Evolutionary conservation across 257 asterid species (phyloP).

Genomic region (Jaltomata sinuosa): DNA sequence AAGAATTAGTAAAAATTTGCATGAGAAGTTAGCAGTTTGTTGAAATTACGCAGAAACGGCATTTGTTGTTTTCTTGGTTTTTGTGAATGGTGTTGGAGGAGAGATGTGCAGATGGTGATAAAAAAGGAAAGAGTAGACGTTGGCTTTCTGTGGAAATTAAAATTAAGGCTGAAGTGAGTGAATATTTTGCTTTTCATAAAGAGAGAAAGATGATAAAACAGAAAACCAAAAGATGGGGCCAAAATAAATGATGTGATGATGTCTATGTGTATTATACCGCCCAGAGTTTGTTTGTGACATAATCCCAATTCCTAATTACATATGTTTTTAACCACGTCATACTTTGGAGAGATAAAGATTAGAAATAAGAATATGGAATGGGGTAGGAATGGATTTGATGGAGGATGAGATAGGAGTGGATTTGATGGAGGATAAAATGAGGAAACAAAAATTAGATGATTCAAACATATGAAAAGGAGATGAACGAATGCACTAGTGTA

Average conservation of each 20-base stretch:
- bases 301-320: background rate
- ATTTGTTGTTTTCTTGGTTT: background rate
- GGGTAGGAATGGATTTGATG: too few relatives aligned
- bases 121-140: constrained; percentile 7
- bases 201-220: background rate
- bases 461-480: too few relatives aligned
- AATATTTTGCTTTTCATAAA: background rate
- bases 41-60: background rate
- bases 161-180: background rate
- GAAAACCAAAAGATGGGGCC: background rate
- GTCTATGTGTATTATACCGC: background rate
- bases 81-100: background rate
- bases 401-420: too few relatives aligned
- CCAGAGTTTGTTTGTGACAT: background rate
- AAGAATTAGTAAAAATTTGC: background rate
- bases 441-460: too few relatives aligned
- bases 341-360: too few relatives aligned
- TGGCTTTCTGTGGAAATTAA: background rate
- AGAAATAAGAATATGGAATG: too few relatives aligned
- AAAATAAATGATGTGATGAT: background rate
- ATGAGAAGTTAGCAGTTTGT: background rate
- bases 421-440: too few relatives aligned
- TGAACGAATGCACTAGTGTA: too few relatives aligned
- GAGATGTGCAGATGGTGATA: background rate
- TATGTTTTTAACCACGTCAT: too few relatives aligned